Conservation (phyloP, 129 eudicot genomes). For the Scalesia atractyloides region DNA sequence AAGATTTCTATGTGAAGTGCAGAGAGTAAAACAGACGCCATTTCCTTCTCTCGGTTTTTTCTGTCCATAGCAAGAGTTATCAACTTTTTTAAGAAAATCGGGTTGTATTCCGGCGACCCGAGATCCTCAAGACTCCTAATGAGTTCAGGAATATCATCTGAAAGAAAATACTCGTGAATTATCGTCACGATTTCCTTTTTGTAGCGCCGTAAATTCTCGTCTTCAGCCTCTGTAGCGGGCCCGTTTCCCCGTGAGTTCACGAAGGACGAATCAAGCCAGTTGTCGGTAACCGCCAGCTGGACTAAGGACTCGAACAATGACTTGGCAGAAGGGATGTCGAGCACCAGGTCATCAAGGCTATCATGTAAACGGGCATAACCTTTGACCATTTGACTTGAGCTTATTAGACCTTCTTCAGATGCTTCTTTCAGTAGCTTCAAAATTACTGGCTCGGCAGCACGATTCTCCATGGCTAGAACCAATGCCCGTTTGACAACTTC, state of each 20-base stretch:
- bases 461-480: constrained; percentile 82
- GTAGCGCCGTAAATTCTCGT: constrained; percentile 62
- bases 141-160: constrained; percentile 90
- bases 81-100: constrained; percentile 72
- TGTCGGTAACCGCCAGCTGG: constrained; percentile 55
- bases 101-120: constrained; percentile 64
- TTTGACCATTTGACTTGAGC: constrained; percentile 86
- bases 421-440: constrained; percentile 70
- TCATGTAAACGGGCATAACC: constrained; percentile 78
- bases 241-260: constrained; percentile 44
- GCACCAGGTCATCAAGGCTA: constrained; percentile 89
- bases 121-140: constrained; percentile 77
- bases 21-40: constrained; percentile 88
- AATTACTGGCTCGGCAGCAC: constrained; percentile 64
- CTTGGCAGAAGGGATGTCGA: constrained; percentile 84
- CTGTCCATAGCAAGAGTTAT: constrained; percentile 91
- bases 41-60: constrained; percentile 86
- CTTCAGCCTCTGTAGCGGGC: constrained; percentile 36
- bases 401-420: constrained; percentile 83
- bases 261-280: constrained; percentile 79
- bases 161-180: constrained; percentile 82
- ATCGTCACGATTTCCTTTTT: constrained; percentile 72
- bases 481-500: constrained; percentile 91
- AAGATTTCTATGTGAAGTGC: constrained; percentile 85
- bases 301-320: constrained; percentile 51